These are phyloP conservation scores for Lactifluus pinguis DNA, from an alignment of 768 basidiomycete genomes.

Conservation along the genomic window DNA sequence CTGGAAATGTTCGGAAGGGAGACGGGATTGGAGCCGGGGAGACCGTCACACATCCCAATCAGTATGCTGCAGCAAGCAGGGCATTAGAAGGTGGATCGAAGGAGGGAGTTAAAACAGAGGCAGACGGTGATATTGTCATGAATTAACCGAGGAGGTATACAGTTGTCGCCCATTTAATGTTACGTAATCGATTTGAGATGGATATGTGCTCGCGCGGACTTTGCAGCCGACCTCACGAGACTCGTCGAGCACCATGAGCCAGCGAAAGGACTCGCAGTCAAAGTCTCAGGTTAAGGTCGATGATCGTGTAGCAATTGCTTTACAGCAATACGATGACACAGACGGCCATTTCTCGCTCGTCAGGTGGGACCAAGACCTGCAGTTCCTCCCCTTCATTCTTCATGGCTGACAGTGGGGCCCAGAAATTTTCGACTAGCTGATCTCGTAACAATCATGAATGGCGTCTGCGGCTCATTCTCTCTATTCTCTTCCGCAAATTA, in stretches of 20 bases:
- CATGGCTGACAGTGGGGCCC: slow-evolving; percentile 18
- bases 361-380: slow-evolving; percentile 42
- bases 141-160: neutral
- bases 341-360: slow-evolving; percentile 97
- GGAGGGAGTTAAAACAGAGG: slow-evolving; percentile 22
- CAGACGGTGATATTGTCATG: slow-evolving; percentile 31
- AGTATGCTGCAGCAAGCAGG: slow-evolving; percentile 69
- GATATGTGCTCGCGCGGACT: neutral
- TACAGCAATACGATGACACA: slow-evolving; percentile 80
- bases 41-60: slow-evolving; percentile 90
- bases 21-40: slow-evolving; percentile 83
- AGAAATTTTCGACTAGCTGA: slow-evolving; percentile 98
- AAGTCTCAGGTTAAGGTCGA: slow-evolving; percentile 25
- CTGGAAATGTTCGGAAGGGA: slow-evolving; percentile 69
- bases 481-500: slow-evolving; percentile 91
- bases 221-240: slow-evolving; percentile 1
- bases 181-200: slow-evolving; percentile 1
- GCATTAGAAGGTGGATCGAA: slow-evolving; percentile 44
- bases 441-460: slow-evolving; percentile 97
- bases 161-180: neutral
- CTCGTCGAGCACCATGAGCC: slow-evolving; percentile 32
- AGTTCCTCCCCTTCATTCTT: neutral
- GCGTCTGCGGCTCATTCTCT: slow-evolving; percentile 93
- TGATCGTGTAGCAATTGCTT: slow-evolving; percentile 31
- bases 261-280: slow-evolving; percentile 34